Base-by-base conservation (phyloP, 2,329 filamentous ascomycete species). In the Lachnellula hyalina region DNA sequence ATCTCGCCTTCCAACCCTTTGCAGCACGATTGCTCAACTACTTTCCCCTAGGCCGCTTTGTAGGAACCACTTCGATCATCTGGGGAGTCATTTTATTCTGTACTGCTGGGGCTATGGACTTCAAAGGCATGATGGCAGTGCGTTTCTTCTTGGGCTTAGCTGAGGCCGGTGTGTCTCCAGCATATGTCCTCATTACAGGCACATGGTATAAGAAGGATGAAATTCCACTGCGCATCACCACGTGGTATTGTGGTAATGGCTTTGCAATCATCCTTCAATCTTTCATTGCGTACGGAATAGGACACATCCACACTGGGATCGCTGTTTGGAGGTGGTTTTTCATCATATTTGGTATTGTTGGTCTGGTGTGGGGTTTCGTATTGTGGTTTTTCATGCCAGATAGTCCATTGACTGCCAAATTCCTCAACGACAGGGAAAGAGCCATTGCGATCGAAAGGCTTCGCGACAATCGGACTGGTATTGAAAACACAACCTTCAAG, bases 311-410 rank as follows among this genome's bases (percentile, higher is more conserved):
- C 12, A 71, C 74, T 1, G 12, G 19, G 2, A 72, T 86, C 17
- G 73, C 77, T 0, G 79, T 77, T 0, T 88, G 84, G 84, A 81
- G 83, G 63, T 87, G 84, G 59, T 82, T 86, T 52, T 87, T 87
- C 64, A 67, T 88, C 11, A 76, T 87, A 11, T 81, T 82, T 2
- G 74, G 74, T 7, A 53, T 53, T 5, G 11, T 60, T 21, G 56
- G 51, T 23, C 25, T 34, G 9, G 21, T 49, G 2, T 60, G 57
- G 59, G 54, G 48, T 5, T 36, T 57, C 23, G 40, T 59, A 14
- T 23, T 61, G 77, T 63, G 75, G 75, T 70, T 84, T 80, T 73
- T 84, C 83, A 72, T 80, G 68, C 62, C 81, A 75, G 81, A 85
- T 63, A 78, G 76, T 0, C 82, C 82, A 0, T 32, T 79, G 19